Evolutionary conservation across 305 asterid genomes (phyloP).

Genomic region (Fraxinus nigra): DNA sequence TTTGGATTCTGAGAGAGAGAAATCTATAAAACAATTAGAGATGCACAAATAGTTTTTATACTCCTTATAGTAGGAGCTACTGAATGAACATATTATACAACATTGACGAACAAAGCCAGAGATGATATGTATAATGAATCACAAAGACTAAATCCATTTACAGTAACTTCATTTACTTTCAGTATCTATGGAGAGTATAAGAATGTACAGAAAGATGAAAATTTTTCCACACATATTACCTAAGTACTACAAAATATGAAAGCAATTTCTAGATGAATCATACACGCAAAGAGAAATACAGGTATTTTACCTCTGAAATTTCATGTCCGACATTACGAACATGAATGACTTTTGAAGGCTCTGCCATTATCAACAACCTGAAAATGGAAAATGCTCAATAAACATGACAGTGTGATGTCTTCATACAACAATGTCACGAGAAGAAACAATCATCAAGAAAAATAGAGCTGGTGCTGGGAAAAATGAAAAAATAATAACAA

Average conservation of each 20-base stretch:
- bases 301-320: conserved; percentile 71
- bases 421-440: neutral
- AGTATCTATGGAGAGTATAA: neutral
- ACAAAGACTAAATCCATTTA: neutral
- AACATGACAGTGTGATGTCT: neutral
- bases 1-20: neutral
- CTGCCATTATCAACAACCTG: conserved; percentile 61
- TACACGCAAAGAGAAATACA: conserved; percentile 1
- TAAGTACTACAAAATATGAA: conserved; percentile 1
- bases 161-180: neutral
- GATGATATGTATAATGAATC: neutral
- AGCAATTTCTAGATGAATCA: neutral
- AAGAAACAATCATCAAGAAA: neutral
- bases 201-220: neutral
- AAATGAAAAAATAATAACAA: neutral
- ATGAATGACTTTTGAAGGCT: conserved; percentile 91
- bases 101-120: neutral
- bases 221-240: conserved; percentile 4
- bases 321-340: conserved; percentile 97
- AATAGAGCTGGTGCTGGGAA: neutral
- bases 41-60: neutral
- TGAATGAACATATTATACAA: neutral
- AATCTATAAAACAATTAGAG: neutral
- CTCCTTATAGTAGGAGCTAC: neutral
- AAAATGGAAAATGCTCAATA: conserved; percentile 19